phyloP scores from a whole-genome alignment of 2,329 filamentous ascomycete species.

The Sordariomycetes sp. region DNA sequence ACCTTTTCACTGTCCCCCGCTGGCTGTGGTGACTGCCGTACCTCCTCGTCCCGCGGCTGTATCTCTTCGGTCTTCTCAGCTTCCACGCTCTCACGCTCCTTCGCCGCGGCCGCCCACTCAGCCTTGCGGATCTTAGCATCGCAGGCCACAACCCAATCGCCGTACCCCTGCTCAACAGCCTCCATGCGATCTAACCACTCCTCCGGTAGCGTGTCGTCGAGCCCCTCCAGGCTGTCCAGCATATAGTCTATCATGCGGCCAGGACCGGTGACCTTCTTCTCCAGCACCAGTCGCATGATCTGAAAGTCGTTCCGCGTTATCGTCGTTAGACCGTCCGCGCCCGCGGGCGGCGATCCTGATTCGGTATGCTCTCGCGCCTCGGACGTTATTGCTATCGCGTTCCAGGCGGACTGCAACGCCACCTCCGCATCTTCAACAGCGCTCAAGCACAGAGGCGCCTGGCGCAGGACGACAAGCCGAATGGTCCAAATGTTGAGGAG shows the following conservation, averaged over 20 bases:
- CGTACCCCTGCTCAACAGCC: constrained; percentile 63
- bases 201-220: constrained; percentile 74
- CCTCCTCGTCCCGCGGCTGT: not conserved
- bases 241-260: constrained; percentile 72
- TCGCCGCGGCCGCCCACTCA: constrained; percentile 32
- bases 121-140: constrained; percentile 63
- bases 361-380: not conserved
- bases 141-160: constrained; percentile 69
- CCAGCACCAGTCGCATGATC: constrained; percentile 53
- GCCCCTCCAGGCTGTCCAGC: constrained; percentile 77
- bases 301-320: constrained; percentile 34
- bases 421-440: constrained; percentile 57
- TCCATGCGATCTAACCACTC: constrained; percentile 84
- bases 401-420: constrained; percentile 57
- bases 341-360: not conserved
- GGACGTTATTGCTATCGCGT: constrained; percentile 35
- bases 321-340: constrained; percentile 8
- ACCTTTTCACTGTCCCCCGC: not conserved
- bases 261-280: constrained; percentile 56
- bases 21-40: not conserved
- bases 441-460: constrained; percentile 57
- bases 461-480: constrained; percentile 63
- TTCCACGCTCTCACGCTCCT: not conserved
- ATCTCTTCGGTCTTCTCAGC: not conserved
- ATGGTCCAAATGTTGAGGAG: constrained; percentile 71